Evolutionary conservation across 306 rosid species (phyloP).

Genomic region (Carpinus fangiana): DNA sequence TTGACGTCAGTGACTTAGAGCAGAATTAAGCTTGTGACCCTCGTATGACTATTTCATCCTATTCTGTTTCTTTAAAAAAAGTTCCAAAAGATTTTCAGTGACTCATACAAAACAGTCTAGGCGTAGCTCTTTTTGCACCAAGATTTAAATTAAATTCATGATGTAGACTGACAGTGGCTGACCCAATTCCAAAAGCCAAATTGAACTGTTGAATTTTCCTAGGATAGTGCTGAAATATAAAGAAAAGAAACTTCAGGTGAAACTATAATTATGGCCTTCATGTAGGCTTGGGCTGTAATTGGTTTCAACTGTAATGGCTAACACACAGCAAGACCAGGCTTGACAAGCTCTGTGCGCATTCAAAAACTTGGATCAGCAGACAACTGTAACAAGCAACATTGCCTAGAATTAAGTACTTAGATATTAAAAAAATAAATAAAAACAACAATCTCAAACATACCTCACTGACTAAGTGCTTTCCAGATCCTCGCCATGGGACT

Average conservation of each 20-base stretch:
- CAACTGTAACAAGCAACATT: background rate
- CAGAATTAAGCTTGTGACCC: background rate
- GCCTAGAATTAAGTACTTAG: background rate
- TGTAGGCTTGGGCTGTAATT: background rate
- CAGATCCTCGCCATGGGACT: slow-evolving; percentile 74
- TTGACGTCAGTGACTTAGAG: background rate
- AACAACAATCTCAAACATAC: slow-evolving; percentile 38
- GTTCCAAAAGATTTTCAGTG: background rate
- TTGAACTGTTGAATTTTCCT: background rate
- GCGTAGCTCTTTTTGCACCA: background rate
- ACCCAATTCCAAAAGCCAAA: background rate
- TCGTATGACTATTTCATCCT: background rate
- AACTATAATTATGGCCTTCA: background rate
- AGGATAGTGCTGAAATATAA: background rate
- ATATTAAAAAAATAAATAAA: background rate
- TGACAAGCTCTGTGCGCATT: background rate
- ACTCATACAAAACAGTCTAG: background rate
- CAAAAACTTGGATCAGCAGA: background rate
- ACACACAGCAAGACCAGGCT: slow-evolving; percentile 4
- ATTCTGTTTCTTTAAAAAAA: background rate
- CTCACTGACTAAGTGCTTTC: slow-evolving; percentile 68
- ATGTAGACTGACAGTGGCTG: background rate
- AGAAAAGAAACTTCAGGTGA: background rate
- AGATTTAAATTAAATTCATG: background rate
- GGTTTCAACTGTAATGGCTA: background rate